Conservation (phyloP, 2,329 filamentous ascomycete genomes). For the Diaporthe helianthi region DNA sequence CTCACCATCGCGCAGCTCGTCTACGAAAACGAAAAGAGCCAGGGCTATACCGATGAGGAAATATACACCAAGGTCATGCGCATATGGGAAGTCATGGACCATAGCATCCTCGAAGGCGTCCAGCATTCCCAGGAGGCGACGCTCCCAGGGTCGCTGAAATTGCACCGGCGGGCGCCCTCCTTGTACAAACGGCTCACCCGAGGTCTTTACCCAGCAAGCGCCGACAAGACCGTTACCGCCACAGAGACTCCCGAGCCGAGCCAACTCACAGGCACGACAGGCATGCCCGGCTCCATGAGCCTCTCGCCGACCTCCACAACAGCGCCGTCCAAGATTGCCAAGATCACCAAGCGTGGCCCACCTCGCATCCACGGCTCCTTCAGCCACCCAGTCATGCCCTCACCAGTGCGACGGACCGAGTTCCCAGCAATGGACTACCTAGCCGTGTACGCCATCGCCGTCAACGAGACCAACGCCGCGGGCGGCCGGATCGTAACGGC, state of each 20-base stretch:
- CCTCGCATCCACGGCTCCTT: conserved; percentile 53
- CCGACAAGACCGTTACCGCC: conserved; percentile 24
- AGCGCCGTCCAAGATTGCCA: conserved; percentile 52
- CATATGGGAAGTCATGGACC: conserved; percentile 61
- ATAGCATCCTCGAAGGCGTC: conserved; percentile 57
- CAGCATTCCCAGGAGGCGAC: conserved; percentile 51
- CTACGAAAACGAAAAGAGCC: conserved; percentile 60
- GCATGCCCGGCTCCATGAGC: conserved; percentile 36
- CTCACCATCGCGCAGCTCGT: conserved; percentile 59
- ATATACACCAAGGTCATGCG: conserved; percentile 55
- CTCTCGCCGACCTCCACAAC: conserved; percentile 48
- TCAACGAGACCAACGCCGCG: conserved; percentile 60
- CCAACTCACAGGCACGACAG: conserved; percentile 10
- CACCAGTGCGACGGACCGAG: conserved; percentile 53
- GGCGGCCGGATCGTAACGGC: conserved; percentile 59
- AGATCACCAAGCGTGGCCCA: conserved; percentile 43
- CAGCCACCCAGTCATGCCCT: conserved; percentile 54
- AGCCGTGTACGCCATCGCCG: conserved; percentile 58
- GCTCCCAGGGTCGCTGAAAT: conserved; percentile 55
- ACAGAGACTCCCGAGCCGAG: conserved; percentile 2
- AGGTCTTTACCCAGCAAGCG: conserved; percentile 51
- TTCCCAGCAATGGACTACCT: conserved; percentile 60
- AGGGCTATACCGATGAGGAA: conserved; percentile 57
- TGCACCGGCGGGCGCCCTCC: conserved; percentile 54
- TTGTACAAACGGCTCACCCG: conserved; percentile 54